A percentile compares a stretch with the other conserved stretches of the same genome.
Conservation (phyloP, 2,329 filamentous ascomycete species). For the Aspergillus brasiliensis region DNA sequence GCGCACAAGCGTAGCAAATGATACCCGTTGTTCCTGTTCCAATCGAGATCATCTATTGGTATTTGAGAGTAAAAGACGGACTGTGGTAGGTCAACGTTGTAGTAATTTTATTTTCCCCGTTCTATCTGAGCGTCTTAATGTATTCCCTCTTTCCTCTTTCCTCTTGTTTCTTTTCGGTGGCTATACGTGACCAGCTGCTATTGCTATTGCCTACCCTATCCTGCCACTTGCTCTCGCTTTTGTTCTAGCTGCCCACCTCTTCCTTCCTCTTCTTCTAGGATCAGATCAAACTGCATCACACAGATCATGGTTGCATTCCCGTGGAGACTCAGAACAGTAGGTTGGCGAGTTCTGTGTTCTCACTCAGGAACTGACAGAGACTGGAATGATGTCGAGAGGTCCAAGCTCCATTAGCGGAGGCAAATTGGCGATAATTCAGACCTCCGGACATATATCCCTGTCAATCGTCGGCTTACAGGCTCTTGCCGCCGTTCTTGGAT, state of each 20-base stretch:
- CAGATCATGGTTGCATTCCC: not conserved
- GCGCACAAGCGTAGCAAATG: not conserved
- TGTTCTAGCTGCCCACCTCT: not conserved
- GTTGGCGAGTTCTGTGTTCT: not conserved
- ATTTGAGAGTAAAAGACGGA: no score
- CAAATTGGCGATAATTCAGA: not conserved
- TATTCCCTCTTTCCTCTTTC: not conserved
- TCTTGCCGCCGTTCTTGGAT: slow-evolving; percentile 40
- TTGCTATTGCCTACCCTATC: not conserved
- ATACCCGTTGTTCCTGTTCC: slow-evolving; percentile 4
- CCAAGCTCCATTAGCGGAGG: slow-evolving; percentile 11
- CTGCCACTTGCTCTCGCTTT: not conserved
- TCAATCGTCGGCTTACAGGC: slow-evolving; percentile 30
- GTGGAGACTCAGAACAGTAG: not conserved
- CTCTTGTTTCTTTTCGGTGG: not conserved
- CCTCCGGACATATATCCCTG: not conserved
- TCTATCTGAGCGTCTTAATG: not conserved
- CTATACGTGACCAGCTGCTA: not conserved
- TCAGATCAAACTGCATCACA: not conserved
- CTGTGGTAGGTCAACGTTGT: not conserved
- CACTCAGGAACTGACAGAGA: slow-evolving; percentile 4
- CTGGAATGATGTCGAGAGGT: slow-evolving; percentile 34
- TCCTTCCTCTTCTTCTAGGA: not conserved
- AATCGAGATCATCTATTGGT: no score
- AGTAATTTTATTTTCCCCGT: not conserved